Conservation (phyloP, 805 yeast species). For the Hemisphaericaspora nanyangensis region DNA sequence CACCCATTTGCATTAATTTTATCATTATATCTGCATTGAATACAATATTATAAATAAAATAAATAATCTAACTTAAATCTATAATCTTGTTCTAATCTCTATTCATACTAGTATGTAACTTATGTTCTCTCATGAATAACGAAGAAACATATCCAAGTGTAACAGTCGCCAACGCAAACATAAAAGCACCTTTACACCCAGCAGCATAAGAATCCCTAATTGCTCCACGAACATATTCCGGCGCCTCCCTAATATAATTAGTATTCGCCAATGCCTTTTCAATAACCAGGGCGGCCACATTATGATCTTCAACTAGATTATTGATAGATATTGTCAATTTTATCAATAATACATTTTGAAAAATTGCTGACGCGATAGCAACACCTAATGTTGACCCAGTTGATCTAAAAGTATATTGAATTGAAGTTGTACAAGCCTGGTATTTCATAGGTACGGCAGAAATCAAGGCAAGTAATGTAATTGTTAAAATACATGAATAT, state of each 20-base stretch:
- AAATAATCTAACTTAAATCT: neutral
- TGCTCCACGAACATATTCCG: slow-evolving; percentile 44
- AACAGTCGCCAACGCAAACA: slow-evolving; percentile 42
- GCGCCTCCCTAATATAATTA: slow-evolving; percentile 51
- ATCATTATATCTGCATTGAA: too few relatives aligned
- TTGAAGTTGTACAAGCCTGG: slow-evolving; percentile 86
- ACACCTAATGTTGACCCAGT: slow-evolving; percentile 87
- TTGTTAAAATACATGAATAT: slow-evolving; percentile 63
- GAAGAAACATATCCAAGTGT: slow-evolving; percentile 39
- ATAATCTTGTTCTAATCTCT: slow-evolving; percentile 30
- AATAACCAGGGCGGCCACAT: slow-evolving; percentile 42
- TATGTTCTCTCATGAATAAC: slow-evolving; percentile 54
- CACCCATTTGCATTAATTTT: too few relatives aligned
- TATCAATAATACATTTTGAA: slow-evolving; percentile 44
- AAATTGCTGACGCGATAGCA: slow-evolving; percentile 61
- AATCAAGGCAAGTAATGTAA: slow-evolving; percentile 69
- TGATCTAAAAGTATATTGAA: slow-evolving; percentile 83
- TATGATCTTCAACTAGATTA: slow-evolving; percentile 22
- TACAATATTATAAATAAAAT: too few relatives aligned
- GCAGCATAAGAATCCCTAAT: slow-evolving; percentile 49
- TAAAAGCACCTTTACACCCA: slow-evolving; percentile 52
- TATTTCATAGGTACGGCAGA: slow-evolving; percentile 64
- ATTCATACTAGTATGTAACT: slow-evolving; percentile 49
- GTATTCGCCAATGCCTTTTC: slow-evolving; percentile 53
- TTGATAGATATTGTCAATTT: slow-evolving; percentile 17